phyloP scores from a whole-genome alignment of 148 eudicot genomes.

The Chenopodium formosanum region DNA sequence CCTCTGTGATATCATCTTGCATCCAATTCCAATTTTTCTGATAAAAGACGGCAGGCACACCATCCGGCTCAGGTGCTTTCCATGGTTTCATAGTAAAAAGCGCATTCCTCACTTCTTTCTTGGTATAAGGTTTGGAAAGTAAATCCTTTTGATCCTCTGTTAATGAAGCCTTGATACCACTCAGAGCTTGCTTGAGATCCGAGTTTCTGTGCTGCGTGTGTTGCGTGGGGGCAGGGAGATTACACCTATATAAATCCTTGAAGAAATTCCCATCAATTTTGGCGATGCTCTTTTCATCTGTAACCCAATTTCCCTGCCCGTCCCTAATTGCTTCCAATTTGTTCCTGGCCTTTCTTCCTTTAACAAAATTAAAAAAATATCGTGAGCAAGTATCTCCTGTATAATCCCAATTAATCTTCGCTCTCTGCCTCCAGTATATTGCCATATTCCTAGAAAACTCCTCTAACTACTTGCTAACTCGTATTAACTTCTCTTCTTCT shows the following conservation, averaged over 20 bases:
- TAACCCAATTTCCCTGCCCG: neutral
- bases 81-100: neutral
- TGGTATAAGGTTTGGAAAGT: neutral
- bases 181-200: too few species aligned
- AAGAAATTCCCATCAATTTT: too few species aligned
- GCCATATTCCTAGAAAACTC: neutral
- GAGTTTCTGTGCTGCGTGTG: too few species aligned
- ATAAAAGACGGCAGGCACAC: neutral
- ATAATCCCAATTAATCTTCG: neutral
- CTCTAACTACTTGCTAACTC: too few species aligned
- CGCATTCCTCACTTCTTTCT: neutral
- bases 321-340: neutral
- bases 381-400: neutral
- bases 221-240: too few species aligned
- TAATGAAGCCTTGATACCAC: neutral
- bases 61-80: neutral
- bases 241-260: too few species aligned
- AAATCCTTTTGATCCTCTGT: too few species aligned
- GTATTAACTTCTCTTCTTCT: fast-evolving
- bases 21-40: neutral
- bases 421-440: neutral
- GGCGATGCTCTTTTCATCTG: neutral
- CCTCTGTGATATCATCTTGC: neutral
- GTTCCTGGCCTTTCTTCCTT: neutral
- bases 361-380: neutral